Evolutionary conservation across 345 rosid species (phyloP), one percentile per base, ranked within the genome.

Genomic region (Lumnitzera racemosa): DNA sequence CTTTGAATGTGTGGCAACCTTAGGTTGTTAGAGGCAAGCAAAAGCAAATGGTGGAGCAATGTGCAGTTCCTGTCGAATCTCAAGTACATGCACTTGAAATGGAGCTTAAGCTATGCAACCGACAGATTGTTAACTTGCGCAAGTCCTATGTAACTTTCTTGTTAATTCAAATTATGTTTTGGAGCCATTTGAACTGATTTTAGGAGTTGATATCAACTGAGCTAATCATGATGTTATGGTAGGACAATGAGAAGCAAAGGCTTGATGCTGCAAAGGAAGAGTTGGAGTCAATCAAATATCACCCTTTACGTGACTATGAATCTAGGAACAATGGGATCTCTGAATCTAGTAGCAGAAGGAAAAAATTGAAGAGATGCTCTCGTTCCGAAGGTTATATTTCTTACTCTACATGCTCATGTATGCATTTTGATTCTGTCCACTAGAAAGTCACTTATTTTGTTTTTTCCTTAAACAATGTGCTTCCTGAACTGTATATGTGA

Each of bases 1-100:
- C 99, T 53, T 56, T 90, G 86, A 85, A 88, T 17, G 96, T 94
- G 41, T 94, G 99, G 97, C 99, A 90, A 67, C 97, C 95, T 0
- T 85, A 83, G 65, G 71, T 82, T 6, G 80, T 90, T 14, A 79
- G 85, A 31, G 82, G 81, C 29, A 78, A 82, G 59, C 97, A 90
- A 24, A 84, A 76, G 67, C 86, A 84, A 63, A 54, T 86, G 55
- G 96, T 94, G 62, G 90, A 84, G 80, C 96, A 94, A 51, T 79
- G 75, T 71, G 74, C 66, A 25, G 90, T 94, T 71, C 86, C 91
- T 24, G 81, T 87, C 11, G 83, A 76, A 50, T 86, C 78, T 31
- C 79, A 84, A 41, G 57, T 81, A 43, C 75, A 64, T 67, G 76
- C 78, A 0, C 76, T 94, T 12, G 87, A 90, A 68, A 94, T 94